Conservation (phyloP, 2,329 filamentous ascomycete genomes). For the Hypoxylon sp. region DNA sequence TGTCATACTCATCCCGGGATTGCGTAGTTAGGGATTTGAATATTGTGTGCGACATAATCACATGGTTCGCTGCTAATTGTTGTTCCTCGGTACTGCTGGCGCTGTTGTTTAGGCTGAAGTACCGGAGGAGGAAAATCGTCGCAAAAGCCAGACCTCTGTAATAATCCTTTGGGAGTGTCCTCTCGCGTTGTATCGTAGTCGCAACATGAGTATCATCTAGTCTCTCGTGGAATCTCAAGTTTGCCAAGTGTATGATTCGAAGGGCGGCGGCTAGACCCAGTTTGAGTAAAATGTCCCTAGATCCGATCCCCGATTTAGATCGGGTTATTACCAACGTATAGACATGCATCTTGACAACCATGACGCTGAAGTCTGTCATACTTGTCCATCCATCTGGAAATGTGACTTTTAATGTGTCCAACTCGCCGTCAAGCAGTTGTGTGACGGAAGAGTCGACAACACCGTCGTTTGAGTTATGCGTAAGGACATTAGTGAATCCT, state of each 20-base stretch:
- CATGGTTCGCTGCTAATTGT: conserved; percentile 43
- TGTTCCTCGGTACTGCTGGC: conserved; percentile 41
- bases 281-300: conserved; percentile 42
- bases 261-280: conserved; percentile 41
- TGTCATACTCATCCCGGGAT: conserved; percentile 39
- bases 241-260: conserved; percentile 43
- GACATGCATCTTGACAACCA: conserved; percentile 44
- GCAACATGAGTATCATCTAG: conserved; percentile 21
- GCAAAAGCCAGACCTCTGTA: conserved; percentile 44
- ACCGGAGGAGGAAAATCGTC: conserved; percentile 45
- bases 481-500: conserved; percentile 42
- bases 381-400: conserved; percentile 41
- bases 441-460: conserved; percentile 42
- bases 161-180: conserved; percentile 41
- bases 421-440: conserved; percentile 44
- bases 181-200: conserved; percentile 27
- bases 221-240: conserved; percentile 31
- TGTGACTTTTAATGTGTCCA: conserved; percentile 37
- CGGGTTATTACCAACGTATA: conserved; percentile 43
- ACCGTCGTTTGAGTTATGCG: conserved; percentile 40
- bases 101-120: conserved; percentile 40
- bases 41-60: conserved; percentile 42
- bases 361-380: conserved; percentile 38
- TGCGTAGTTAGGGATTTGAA: conserved; percentile 38
- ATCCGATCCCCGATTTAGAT: conserved; percentile 27